These are phyloP conservation scores for Neostapfia colusana DNA, from an alignment of 176 grass and related monocot species.

Conservation along the genomic window DNA sequence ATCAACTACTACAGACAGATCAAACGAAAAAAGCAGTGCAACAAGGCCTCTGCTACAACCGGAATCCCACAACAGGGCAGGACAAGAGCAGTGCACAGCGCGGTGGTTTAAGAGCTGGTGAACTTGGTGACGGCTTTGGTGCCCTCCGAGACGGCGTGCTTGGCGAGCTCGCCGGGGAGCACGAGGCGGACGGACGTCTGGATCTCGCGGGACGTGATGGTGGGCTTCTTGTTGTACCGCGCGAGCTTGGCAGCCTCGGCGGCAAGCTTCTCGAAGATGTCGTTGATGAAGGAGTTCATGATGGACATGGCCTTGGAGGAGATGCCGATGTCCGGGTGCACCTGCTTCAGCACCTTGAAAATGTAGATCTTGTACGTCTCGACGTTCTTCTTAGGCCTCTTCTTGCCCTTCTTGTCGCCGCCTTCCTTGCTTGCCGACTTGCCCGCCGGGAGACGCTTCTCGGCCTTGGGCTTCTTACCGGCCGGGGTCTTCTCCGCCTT, in stretches of 20 bases:
- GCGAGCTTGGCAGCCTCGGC: conserved; percentile 44
- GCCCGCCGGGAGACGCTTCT: conserved; percentile 32
- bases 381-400: conserved; percentile 34
- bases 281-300: conserved; percentile 95
- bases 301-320: conserved; percentile 94
- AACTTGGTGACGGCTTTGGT: conserved; percentile 77
- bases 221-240: conserved; percentile 59
- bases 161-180: conserved; percentile 61
- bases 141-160: conserved; percentile 67
- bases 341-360: conserved; percentile 94
- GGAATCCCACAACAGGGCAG: no score
- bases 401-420: conserved; percentile 24
- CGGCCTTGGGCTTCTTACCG: conserved; percentile 44
- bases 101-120: conserved; percentile 30
- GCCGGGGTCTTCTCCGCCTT: conserved; percentile 36
- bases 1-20: no score
- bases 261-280: conserved; percentile 87
- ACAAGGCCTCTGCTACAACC: no score
- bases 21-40: no score
- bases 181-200: conserved; percentile 54
- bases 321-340: conserved; percentile 89
- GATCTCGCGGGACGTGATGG: conserved; percentile 69
- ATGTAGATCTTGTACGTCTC: conserved; percentile 98
- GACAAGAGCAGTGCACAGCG: no score
- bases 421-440: conserved; percentile 31